These are phyloP conservation scores for Leccinum uliginosum DNA, from an alignment of 768 basidiomycete genomes.

Conservation along the genomic window DNA sequence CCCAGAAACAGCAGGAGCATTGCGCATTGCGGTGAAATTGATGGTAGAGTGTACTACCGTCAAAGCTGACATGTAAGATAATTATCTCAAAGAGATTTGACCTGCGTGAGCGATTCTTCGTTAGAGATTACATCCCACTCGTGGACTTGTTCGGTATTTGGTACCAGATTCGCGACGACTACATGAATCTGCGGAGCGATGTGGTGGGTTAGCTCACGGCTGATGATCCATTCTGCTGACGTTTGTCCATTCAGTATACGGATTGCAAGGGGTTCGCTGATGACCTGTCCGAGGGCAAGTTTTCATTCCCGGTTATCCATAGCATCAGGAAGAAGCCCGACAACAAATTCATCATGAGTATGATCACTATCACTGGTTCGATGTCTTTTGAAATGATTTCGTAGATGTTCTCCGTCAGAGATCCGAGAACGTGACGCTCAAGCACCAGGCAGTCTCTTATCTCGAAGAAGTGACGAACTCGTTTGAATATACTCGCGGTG, in stretches of 20 bases:
- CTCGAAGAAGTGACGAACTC: conserved; percentile 73
- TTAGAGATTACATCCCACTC: conserved; percentile 53
- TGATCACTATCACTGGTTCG: conserved; percentile 23
- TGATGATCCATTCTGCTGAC: neutral
- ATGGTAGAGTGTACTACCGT: conserved; percentile 86
- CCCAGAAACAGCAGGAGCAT: conserved; percentile 89
- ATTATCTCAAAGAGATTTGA: neutral
- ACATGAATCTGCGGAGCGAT: conserved; percentile 33
- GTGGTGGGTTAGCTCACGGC: conserved; percentile 6
- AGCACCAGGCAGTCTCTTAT: conserved; percentile 75
- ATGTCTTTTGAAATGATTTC: neutral
- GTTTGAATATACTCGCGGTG: conserved; percentile 79
- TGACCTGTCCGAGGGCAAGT: conserved; percentile 95
- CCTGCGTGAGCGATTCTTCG: neutral
- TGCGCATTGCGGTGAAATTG: conserved; percentile 86
- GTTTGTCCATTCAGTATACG: conserved; percentile 54
- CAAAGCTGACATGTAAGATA: conserved; percentile 52
- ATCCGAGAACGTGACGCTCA: conserved; percentile 75
- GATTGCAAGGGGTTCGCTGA: conserved; percentile 87
- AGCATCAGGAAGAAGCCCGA: conserved; percentile 73
- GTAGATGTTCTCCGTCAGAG: conserved; percentile 90
- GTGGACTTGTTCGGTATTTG: conserved; percentile 54
- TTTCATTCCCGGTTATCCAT: conserved; percentile 94
- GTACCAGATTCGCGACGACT: conserved; percentile 61
- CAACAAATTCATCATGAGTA: conserved; percentile 82